Base-by-base conservation (phyloP, 208 protist species). In the Acanthamoeba sp. region DNA sequence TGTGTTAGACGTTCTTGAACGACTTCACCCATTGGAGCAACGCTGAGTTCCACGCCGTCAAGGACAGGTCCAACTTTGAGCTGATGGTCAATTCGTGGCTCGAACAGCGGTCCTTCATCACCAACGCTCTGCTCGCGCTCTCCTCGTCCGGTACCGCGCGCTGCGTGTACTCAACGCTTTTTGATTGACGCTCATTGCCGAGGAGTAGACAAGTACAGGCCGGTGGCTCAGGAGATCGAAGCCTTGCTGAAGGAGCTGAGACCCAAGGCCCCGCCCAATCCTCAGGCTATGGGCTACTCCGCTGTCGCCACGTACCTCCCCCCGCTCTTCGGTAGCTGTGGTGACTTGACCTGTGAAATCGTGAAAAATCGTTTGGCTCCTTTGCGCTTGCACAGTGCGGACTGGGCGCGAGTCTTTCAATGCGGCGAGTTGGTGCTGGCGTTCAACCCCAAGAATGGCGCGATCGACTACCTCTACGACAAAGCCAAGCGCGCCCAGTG, bases 71-170 rank as follows among this genome's bases (percentile, higher is more conserved):
- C 59, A 73, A 62, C 59, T 73, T 50, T 22, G 52, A 5, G 16
- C 38, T 73, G 20, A 27, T 90, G 52, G 84, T 90, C 22, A 62
- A 90, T 24, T 73, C 84, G 24, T 90, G 57, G 57, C 64, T 90
- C 48, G 84, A 62, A 22, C 57, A 90, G 59, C 84, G 59, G 18
- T 71, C 57, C 22, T 71, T 90, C 84, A 73, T 90, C 84, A 62
- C 84, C 7, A 73, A 71, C 36, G 59, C 84, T 24, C 36, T 90
- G 6, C 84, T 9, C 20, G 52, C 84, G 0, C 59, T 90, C 14
- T 36, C 52, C 0, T 29, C 34, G 0, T 90, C 59, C 9, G 84
- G 84, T 71, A 29, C 84, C 40, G 12, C n/a, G n/a, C n/a, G n/a
- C n/a, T n/a, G n/a, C n/a, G n/a, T n/a, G n/a, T n/a, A n/a, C n/a